Percentiles rank a stretch among this genome's conserved stretches.
Evolutionary conservation across 495 filamentous ascomycete species (phyloP).

Genomic region (Neurospora tetrasperma): DNA sequence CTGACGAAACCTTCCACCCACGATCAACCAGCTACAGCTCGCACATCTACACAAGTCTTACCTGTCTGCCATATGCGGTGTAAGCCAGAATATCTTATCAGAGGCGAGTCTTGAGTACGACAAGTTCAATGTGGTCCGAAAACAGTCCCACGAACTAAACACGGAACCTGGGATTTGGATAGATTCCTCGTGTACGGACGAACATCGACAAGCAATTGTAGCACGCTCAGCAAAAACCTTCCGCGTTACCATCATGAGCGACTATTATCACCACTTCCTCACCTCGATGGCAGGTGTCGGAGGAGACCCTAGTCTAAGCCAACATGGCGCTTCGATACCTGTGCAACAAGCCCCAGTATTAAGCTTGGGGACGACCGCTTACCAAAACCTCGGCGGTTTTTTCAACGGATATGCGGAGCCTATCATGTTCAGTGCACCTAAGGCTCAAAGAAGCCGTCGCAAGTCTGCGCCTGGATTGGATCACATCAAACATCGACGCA

Average conservation of each 20-base stretch:
- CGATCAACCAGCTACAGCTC: not conserved
- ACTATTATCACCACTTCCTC: slow-evolving; percentile 39
- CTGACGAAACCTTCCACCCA: not conserved
- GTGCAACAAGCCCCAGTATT: slow-evolving; percentile 24
- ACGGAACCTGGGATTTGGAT: not conserved
- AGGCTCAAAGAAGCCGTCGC: slow-evolving; percentile 44
- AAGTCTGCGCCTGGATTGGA: slow-evolving; percentile 54
- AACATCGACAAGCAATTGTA: not conserved
- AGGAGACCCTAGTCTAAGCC: slow-evolving; percentile 23
- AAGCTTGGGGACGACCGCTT: slow-evolving; percentile 24
- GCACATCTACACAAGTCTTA: not conserved
- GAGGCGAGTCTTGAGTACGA: not conserved
- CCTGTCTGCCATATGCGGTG: not conserved
- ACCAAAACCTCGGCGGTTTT: slow-evolving; percentile 32
- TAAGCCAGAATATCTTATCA: not conserved
- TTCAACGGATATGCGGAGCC: slow-evolving; percentile 37
- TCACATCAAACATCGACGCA: slow-evolving; percentile 86
- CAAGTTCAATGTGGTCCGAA: not conserved
- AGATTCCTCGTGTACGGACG: not conserved
- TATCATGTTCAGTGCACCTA: slow-evolving; percentile 40
- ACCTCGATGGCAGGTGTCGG: slow-evolving; percentile 36
- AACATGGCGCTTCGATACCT: slow-evolving; percentile 26
- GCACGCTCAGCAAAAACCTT: not conserved
- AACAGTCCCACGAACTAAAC: not conserved
- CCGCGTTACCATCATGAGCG: slow-evolving; percentile 29